A percentile compares a stretch with the other conserved stretches of the same genome.
phyloP scores from a whole-genome alignment of 2,329 filamentous ascomycete genomes.

The Arthrobotrys sinensis region DNA sequence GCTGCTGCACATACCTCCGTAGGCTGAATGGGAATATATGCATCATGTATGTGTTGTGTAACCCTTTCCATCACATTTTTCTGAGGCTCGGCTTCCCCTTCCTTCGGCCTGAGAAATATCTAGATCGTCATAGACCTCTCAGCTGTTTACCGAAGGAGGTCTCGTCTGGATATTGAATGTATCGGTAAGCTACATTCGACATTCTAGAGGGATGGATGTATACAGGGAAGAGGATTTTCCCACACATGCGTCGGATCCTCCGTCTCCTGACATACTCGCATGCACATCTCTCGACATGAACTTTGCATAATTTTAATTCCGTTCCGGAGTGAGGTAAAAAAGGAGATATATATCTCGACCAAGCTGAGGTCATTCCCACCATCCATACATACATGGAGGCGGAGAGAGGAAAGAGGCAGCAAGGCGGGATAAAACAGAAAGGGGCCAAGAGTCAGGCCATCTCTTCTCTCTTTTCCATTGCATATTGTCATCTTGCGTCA shows the following conservation, averaged over 20 bases:
- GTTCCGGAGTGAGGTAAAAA: constrained; percentile 23
- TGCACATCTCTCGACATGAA: constrained; percentile 23
- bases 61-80: constrained; percentile 52
- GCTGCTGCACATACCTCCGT: constrained; percentile 26
- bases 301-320: constrained; percentile 34
- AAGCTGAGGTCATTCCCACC: constrained; percentile 23
- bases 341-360: constrained; percentile 17
- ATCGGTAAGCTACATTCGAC: too few relatives aligned
- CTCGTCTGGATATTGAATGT: too few relatives aligned
- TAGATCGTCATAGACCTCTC: neutral
- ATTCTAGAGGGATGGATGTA: neutral
- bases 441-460: constrained; percentile 27
- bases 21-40: constrained; percentile 53
- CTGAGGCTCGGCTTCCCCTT: neutral
- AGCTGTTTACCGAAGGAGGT: too few relatives aligned
- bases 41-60: constrained; percentile 60
- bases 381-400: too few relatives aligned
- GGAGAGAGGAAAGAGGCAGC: neutral
- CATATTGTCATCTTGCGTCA: constrained; percentile 54
- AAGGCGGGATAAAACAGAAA: constrained; percentile 14
- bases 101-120: neutral
- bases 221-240: constrained; percentile 12
- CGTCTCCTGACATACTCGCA: constrained; percentile 31
- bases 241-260: constrained; percentile 24
- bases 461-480: constrained; percentile 18